Evolutionary conservation across 2,329 filamentous ascomycete species (phyloP).

Genomic region (Diplodia mutila): DNA sequence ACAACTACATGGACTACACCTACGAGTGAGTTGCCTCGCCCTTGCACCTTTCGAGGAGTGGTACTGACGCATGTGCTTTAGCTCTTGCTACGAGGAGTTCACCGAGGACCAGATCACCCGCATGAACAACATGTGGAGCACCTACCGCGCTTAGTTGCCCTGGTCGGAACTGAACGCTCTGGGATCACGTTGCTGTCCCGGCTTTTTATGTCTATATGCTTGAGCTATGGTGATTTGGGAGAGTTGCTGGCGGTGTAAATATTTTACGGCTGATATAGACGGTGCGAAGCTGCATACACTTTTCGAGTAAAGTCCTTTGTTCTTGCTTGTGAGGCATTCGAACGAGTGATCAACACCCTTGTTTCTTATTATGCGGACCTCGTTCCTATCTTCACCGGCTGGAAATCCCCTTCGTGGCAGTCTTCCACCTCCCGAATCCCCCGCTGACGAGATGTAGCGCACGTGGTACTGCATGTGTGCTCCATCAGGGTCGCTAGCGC

Average conservation of each 20-base stretch:
- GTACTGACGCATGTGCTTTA: no score
- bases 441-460: no score
- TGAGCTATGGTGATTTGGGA: neutral
- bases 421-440: neutral
- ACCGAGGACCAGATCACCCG: slow-evolving; percentile 34
- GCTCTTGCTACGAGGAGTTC: slow-evolving; percentile 35
- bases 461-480: no score
- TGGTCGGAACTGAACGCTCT: neutral
- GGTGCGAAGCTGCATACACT: neutral
- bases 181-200: no score
- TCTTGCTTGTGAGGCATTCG: neutral
- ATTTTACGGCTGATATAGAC: neutral
- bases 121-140: slow-evolving; percentile 32
- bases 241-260: neutral
- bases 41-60: no score
- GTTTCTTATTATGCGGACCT: neutral
- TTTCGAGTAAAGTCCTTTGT: neutral
- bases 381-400: no score
- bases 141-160: slow-evolving; percentile 30
- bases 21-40: slow-evolving; percentile 29
- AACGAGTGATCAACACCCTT: no score
- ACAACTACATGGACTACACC: slow-evolving; percentile 43
- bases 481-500: no score
- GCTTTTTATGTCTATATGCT: slow-evolving; percentile 1
- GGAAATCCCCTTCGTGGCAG: neutral